Base-by-base conservation (phyloP, 2,329 filamentous ascomycete genomes). In the Blastomyces percursus region DNA sequence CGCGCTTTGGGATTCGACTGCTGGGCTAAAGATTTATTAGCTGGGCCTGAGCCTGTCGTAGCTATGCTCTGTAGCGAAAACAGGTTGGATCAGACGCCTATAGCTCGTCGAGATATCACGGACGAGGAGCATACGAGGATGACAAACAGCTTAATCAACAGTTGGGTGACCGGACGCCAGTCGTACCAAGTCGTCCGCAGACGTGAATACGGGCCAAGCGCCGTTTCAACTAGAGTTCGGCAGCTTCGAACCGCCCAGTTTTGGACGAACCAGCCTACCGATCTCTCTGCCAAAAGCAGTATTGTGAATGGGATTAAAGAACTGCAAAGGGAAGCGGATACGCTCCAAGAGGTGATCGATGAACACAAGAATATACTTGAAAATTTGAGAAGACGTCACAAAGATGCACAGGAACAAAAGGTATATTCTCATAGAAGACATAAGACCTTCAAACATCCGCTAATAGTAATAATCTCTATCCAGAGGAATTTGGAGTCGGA, bases 51-150 rank as follows among this genome's bases (percentile, higher is more conserved):
- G 1, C 83, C 89, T 1, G 90, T 99, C 1, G 77, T 97, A 42
- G 88, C 90, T 7, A 94, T 96, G 88, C 82, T 99, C 27, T 96
- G 91, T 73, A 82, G 85, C 14, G 87, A 89, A 67, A 84, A 82
- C 63, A 82, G 78, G 61, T 74, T 96, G 7, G 85, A 96, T 68
- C 77, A 79, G 32, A 86, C 87, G 6, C 90, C 85, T 0, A 82
- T 93, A 54, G 80, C 83, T 19, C 77, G 86, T 16, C 73, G 73
- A 5, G 84, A 90, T 11, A 84, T 92, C 42, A 83, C 74, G 2
- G 83, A 89, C 40, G 79, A 82, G 48, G 86, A 91, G 67, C 90
- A 87, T 69, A 79, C 87, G n/a, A 76, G 74, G n/a, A 78, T 96
- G 42, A 76, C 83, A 51, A 75, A 77, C 16, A 82, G 79, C 58